phyloP scores from a whole-genome alignment of 345 rosid species.

The Heritiera fomes region DNA sequence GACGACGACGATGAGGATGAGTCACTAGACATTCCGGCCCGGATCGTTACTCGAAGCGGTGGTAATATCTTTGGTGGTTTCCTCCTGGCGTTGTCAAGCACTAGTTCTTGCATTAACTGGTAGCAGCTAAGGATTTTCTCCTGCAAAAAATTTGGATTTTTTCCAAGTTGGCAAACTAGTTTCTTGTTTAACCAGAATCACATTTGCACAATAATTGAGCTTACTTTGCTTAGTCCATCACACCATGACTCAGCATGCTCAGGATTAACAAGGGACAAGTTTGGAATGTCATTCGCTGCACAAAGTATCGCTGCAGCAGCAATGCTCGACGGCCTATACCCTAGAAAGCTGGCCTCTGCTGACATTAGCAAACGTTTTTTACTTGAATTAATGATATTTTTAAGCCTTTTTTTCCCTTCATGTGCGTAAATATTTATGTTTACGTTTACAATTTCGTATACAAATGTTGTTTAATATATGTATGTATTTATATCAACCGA shows the following conservation, averaged over 20 bases:
- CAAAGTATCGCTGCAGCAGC: constrained; percentile 92
- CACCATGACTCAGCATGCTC: constrained; percentile 95
- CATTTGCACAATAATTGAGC: constrained; percentile 11
- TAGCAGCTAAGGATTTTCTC: constrained; percentile 84
- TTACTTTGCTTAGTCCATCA: constrained; percentile 87
- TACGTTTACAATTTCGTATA: background rate
- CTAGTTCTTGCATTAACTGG: constrained; percentile 69
- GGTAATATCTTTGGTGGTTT: constrained; percentile 54
- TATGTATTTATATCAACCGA: background rate
- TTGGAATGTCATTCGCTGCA: constrained; percentile 81
- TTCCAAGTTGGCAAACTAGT: constrained; percentile 12
- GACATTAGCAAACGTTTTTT: constrained; percentile 3
- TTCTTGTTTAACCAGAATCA: background rate
- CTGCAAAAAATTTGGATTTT: constrained; percentile 40
- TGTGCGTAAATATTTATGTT: background rate
- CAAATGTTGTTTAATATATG: background rate
- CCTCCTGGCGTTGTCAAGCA: constrained; percentile 45
- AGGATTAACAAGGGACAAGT: constrained; percentile 59
- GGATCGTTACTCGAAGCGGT: constrained; percentile 64
- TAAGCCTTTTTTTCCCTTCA: background rate
- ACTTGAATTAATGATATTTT: background rate
- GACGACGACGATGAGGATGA: constrained; percentile 32
- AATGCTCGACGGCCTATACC: constrained; percentile 85
- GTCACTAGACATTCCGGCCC: constrained; percentile 54
- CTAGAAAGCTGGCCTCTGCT: constrained; percentile 87